A percentile compares a stretch with the other conserved stretches of the same genome.
Evolutionary conservation across 345 rosid genomes (phyloP).

Genomic region (Euphorbia tirucalli): DNA sequence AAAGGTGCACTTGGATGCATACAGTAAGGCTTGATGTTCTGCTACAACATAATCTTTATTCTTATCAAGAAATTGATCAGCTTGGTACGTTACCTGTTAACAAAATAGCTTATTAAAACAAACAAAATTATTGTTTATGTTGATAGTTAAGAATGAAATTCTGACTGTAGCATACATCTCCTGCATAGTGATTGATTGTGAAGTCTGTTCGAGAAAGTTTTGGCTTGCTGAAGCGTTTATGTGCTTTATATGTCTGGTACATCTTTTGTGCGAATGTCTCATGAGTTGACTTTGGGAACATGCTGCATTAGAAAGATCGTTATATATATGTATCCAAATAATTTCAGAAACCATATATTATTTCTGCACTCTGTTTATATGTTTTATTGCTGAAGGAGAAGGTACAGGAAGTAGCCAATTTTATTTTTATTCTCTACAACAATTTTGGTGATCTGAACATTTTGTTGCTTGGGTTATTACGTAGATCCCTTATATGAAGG

Average conservation of each 20-base stretch:
- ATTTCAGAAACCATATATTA: constrained; percentile 4
- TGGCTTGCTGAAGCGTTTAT: constrained; percentile 75
- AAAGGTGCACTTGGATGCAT: constrained; percentile 60
- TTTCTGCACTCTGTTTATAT: not conserved
- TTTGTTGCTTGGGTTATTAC: not conserved
- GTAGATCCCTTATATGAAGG: not conserved
- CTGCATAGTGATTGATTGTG: constrained; percentile 77
- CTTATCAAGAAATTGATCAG: constrained; percentile 72
- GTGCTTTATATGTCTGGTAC: constrained; percentile 69
- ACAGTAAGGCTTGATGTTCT: constrained; percentile 69
- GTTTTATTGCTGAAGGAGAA: not conserved
- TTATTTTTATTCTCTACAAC: not conserved
- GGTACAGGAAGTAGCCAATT: not conserved
- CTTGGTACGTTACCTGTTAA: constrained; percentile 59
- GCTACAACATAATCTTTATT: constrained; percentile 79
- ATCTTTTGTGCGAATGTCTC: constrained; percentile 78
- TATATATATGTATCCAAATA: not conserved
- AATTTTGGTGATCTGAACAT: not conserved
- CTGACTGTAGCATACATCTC: constrained; percentile 48
- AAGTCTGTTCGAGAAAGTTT: constrained; percentile 67
- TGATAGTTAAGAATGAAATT: constrained; percentile 7
- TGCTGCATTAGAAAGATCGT: constrained; percentile 40
- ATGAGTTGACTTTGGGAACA: constrained; percentile 82
- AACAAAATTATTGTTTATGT: constrained; percentile 15
- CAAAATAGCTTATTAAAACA: constrained; percentile 16